Evolutionary conservation across 257 asterid genomes (phyloP).

Genomic region (Salvia miltiorrhiza): DNA sequence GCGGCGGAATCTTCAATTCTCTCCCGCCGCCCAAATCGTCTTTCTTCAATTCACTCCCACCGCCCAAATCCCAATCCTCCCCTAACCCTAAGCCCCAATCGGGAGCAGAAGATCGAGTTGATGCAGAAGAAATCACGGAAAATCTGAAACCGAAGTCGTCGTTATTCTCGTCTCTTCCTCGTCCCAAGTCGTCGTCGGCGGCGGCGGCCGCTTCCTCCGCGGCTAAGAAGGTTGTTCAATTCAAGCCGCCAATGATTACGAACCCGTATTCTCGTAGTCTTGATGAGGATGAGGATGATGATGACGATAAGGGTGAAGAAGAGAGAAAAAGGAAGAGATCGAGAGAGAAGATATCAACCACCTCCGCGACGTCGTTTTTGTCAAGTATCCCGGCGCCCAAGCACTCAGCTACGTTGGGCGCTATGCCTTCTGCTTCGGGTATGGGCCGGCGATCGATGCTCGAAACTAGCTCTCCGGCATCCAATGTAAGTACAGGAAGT

Average conservation of each 20-base stretch:
- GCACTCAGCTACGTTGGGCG: slow-evolving; percentile 62
- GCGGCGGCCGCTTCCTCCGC: slow-evolving; percentile 36
- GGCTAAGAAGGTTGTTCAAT: slow-evolving; percentile 64
- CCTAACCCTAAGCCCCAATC: slow-evolving; percentile 30
- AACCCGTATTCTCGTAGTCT: slow-evolving; percentile 25
- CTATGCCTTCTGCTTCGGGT: slow-evolving; percentile 55
- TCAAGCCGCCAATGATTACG: slow-evolving; percentile 58
- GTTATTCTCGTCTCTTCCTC: slow-evolving; percentile 53
- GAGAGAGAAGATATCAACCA: slow-evolving; percentile 34
- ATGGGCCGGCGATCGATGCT: slow-evolving; percentile 62
- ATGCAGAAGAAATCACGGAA: slow-evolving; percentile 4
- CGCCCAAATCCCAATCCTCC: slow-evolving; percentile 44
- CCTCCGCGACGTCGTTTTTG: slow-evolving; percentile 47
- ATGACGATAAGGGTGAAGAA: slow-evolving; percentile 50
- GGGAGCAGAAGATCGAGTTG: slow-evolving; percentile 2
- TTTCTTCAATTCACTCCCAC: slow-evolving; percentile 56
- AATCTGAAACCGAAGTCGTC: slow-evolving; percentile 32
- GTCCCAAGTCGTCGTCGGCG: slow-evolving; percentile 50
- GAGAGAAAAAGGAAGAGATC: slow-evolving; percentile 43
- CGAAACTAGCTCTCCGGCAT: slow-evolving; percentile 47
- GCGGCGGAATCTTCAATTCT: slow-evolving; percentile 29
- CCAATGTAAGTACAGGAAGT: slow-evolving; percentile 23
- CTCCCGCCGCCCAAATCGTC: slow-evolving; percentile 41
- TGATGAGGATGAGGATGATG: slow-evolving; percentile 48
- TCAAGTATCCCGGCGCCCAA: slow-evolving; percentile 82